Conservation (phyloP, 2,329 filamentous ascomycete genomes). For the Monilinia aucupariae region DNA sequence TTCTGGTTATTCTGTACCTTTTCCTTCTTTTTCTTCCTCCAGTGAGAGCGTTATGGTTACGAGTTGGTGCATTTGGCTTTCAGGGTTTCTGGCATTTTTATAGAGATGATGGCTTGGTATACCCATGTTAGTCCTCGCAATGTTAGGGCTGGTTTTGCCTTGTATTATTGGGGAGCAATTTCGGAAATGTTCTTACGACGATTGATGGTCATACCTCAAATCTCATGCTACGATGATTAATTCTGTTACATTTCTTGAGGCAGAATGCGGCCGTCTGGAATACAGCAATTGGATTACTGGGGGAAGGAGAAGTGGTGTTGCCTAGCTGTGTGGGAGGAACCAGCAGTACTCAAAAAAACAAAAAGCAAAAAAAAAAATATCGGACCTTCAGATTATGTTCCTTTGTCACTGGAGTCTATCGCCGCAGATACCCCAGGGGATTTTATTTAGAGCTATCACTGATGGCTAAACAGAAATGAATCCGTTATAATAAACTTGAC, state of each 20-base stretch:
- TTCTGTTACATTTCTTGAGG: slow-evolving; percentile 12
- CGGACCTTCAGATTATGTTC: slow-evolving; percentile 13
- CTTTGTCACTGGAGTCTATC: slow-evolving; percentile 6
- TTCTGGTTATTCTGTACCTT: slow-evolving; percentile 9
- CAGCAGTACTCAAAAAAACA: slow-evolving; percentile 11
- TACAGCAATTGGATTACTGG: slow-evolving; percentile 13
- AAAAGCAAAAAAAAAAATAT: slow-evolving; percentile 6
- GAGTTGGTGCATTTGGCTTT: slow-evolving; percentile 10
- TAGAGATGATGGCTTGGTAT: slow-evolving; percentile 15
- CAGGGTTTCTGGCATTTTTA: slow-evolving; percentile 15
- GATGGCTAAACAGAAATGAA: slow-evolving; percentile 14
- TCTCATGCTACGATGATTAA: slow-evolving; percentile 7
- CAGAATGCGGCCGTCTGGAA: neutral
- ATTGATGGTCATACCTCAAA: slow-evolving; percentile 12
- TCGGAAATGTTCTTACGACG: slow-evolving; percentile 14
- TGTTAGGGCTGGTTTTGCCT: slow-evolving; percentile 15
- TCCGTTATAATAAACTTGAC: slow-evolving; percentile 10
- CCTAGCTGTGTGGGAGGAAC: neutral
- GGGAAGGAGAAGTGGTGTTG: slow-evolving; percentile 5
- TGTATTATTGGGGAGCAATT: slow-evolving; percentile 14
- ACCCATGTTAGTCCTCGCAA: slow-evolving; percentile 14
- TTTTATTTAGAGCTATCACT: neutral
- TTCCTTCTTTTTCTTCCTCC: slow-evolving; percentile 1
- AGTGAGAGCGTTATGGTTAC: slow-evolving; percentile 14
- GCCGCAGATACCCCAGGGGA: slow-evolving; percentile 1